Base-by-base conservation (phyloP, 2,329 filamentous ascomycete genomes). In the Trichoderma citrinoviride region DNA sequence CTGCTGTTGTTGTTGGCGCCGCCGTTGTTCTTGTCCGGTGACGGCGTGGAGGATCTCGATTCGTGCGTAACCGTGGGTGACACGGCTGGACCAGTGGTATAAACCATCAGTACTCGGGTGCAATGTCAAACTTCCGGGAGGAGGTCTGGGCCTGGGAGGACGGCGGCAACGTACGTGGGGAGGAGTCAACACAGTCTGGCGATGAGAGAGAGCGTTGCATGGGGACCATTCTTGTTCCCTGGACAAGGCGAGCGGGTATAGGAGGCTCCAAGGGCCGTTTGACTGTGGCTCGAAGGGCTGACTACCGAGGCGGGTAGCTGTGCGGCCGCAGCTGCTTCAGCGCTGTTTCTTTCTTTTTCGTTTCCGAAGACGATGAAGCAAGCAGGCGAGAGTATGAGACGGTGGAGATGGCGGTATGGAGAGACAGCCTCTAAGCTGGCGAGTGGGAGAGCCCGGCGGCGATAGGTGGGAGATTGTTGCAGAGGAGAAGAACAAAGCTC, bases 151-250 rank as follows among this genome's bases (percentile, higher is more conserved):
- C 55, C 47, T 37, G 33, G 53, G 50, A 65, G 23, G 58, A 47
- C 58, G 49, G 49, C 60, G 55, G 53, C 46, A 64, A 88, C 87
- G 75, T 87, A 89, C 86, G 82, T 73, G 82, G 79, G 76, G 84
- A 83, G 70, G 83, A 79, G 72, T 82, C 80, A 70, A 82, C 80
- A 78, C 82, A 82, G 77, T 85, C 85, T 71, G 85, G 83, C 76
- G 86, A 87, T 70, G 87, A 88, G 68, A 84, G 79, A 68, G 85
- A 86, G 72, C 83, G 83, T 78, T 87, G 83, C 84, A 86, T 85
- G 77, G 84, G 83, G 75, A 84, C 83, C 82, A 86, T 86, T 77
- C 75, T 83, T 81, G 77, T 76, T 76, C 78, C 80, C 82, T 82
- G 73, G 73, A 75, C 65, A 61, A 54, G 49, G n/a, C n/a, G 49